Evolutionary conservation across 2,329 filamentous ascomycete species (phyloP), one percentile per base, ranked within the genome.

Genomic region (Sphaerulina populicola): DNA sequence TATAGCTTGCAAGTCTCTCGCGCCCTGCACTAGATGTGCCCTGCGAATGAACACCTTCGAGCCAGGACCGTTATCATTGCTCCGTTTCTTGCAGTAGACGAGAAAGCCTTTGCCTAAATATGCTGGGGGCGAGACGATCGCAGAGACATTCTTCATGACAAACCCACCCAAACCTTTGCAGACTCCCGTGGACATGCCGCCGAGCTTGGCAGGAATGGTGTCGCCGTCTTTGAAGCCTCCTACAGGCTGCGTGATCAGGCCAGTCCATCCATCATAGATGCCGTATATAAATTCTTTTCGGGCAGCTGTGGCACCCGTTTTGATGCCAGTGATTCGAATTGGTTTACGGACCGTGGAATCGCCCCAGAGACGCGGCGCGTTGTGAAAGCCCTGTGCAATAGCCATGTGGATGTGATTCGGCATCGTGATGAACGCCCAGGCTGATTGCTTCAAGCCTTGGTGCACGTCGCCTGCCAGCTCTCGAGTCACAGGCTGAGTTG

Each of bases 391-490:
- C 66, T 85, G 86, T 0, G 89, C 85, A 35, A 95, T 70, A 0
- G 86, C 86, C 38, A 95, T 71, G 37, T 86, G 87, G 57, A 95
- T 85, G 65, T 94, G 88, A 76, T 93, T 84, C 0, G 89, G 90
- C 1, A 84, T 83, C 60, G 86, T 87, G 53, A 91, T 74, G 4
- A 86, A 80, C n/a, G 85, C 82, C 9, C 78, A 77, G 4, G 90
- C 80, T 43, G 93, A 83, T n/a, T 82, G 79, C 18, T 80, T 77
- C 33, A 89, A 77, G 1, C 83, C 81, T 58, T 80, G 83, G 1
- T 80, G 78, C 6, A 85, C 81, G 42, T 79, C 80, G 10, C 85
- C 71, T 1, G 81, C 82, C 23, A 68, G 49, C 47, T 67, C 62
- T 5, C 57, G 52, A 2, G 59, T 55, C 14, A 68, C 49, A 4